Percentiles rank a stretch among this genome's conserved stretches.
Evolutionary conservation across 169 alveolate species (phyloP).

Genomic region (Babesia gibsoni): DNA sequence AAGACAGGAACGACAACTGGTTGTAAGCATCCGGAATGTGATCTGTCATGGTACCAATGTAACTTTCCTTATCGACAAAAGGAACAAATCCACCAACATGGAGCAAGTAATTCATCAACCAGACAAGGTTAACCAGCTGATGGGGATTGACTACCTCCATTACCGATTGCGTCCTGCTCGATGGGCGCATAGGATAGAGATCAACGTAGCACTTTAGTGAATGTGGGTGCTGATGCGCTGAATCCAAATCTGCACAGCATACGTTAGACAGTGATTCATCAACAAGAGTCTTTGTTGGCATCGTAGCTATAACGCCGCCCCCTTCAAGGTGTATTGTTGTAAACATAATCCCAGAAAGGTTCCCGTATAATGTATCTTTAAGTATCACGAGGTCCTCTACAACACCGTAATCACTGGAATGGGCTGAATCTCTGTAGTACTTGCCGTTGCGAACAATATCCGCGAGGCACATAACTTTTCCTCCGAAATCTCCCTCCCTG

Average conservation of each 20-base stretch:
- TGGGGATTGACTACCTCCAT: slow-evolving; percentile 16
- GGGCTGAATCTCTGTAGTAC: neutral
- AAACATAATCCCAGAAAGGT: slow-evolving; percentile 21
- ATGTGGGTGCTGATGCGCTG: neutral
- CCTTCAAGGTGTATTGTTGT: slow-evolving; percentile 16
- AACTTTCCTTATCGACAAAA: slow-evolving; percentile 21
- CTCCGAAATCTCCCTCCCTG: neutral
- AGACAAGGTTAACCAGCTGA: slow-evolving; percentile 39
- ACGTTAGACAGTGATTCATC: slow-evolving; percentile 29
- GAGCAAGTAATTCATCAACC: slow-evolving; percentile 48
- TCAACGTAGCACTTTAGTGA: slow-evolving; percentile 32
- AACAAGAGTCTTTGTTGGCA: slow-evolving; percentile 43
- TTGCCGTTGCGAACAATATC: neutral
- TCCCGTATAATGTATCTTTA: slow-evolving; percentile 43
- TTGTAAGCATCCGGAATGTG: neutral
- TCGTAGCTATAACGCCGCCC: neutral
- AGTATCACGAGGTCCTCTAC: slow-evolving; percentile 11
- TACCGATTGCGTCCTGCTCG: neutral
- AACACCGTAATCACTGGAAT: neutral
- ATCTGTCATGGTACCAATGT: neutral
- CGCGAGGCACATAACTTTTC: neutral
- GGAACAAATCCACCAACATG: slow-evolving; percentile 34
- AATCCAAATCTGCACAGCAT: neutral
- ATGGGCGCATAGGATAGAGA: slow-evolving; percentile 28
- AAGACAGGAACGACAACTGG: neutral